Base-by-base conservation (phyloP, 2,329 filamentous ascomycete species). In the Cladosporium sphaerospermum region DNA sequence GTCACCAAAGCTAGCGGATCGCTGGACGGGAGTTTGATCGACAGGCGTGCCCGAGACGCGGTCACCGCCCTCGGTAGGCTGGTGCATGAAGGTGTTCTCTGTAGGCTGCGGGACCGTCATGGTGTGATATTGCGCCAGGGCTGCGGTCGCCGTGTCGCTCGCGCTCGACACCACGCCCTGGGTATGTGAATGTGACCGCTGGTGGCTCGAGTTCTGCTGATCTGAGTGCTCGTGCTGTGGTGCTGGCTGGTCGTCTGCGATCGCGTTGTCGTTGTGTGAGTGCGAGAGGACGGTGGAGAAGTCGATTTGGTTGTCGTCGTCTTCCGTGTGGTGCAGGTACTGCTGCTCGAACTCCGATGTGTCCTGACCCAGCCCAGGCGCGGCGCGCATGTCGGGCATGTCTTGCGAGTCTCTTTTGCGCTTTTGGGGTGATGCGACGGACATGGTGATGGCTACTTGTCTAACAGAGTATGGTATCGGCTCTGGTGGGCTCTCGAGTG, bases 121-220 rank as follows among this genome's bases (percentile, higher is more conserved):
- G 54, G 75, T 75, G 56, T 75, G 73, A 62, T 78, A 79, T 53
- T 68, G 65, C 13, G 72, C 71, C 56, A 77, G 68, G 5, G 75
- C 75, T 11, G 82, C 82, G 16, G 80, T 81, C 46, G 82, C 82
- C 39, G 82, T 84, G 45, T 83, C 82, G 59, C 72, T 75, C 10
- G 75, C 74, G 57, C 68, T 75, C 34, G 73, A 71, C 64, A 67
- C 75, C 60, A 14, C 18, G 32, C 47, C 39, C 18, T 51, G 47
- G 4, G 7, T 51, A 13, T 59, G 53, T 18, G 51, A 39, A 39
- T 57, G 53, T 19, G 47, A 53, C 16, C 48, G 41, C 45, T 54
- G 48, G 36, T 57, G 54, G 41, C 52, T 51, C 9, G 59, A 19
- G 23, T 39, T 45, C 16, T 57, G 55, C 14, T 55, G 55, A 5